Evolutionary conservation across 1,139 yeast genomes (phyloP).

Genomic region (Hemisphaericaspora xylanilytica): DNA sequence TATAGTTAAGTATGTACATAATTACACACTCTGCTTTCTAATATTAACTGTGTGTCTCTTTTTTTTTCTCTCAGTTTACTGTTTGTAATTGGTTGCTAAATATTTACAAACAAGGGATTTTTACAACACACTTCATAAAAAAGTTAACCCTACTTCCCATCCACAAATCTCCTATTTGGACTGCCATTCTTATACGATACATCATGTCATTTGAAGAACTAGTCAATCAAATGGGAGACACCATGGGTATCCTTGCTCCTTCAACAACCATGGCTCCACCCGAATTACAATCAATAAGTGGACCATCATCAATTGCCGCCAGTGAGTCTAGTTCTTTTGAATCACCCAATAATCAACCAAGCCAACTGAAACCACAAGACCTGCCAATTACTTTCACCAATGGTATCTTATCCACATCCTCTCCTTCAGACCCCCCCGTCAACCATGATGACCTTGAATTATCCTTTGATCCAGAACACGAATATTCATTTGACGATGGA

Average conservation of each 20-base stretch:
- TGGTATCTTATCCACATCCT: background rate
- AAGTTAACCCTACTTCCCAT: too few relatives aligned
- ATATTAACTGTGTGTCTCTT: too few relatives aligned
- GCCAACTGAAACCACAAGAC: too few relatives aligned
- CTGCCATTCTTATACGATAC: too few relatives aligned
- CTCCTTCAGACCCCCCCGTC: background rate
- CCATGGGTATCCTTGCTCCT: background rate
- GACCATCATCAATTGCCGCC: background rate
- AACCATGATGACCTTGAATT: background rate
- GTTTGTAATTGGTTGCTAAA: background rate
- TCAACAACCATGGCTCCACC: background rate
- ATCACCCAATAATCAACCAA: too few relatives aligned
- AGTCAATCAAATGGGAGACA: background rate
- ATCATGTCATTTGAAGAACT: constrained; percentile 1
- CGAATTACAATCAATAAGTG: background rate
- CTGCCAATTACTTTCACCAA: background rate
- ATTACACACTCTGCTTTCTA: too few relatives aligned
- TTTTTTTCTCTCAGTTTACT: too few relatives aligned
- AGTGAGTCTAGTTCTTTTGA: too few relatives aligned
- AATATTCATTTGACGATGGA: constrained; percentile 1
- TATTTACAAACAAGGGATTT: background rate
- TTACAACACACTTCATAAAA: background rate
- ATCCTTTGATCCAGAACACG: background rate
- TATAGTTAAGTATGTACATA: too few relatives aligned
- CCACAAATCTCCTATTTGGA: background rate